Evolutionary conservation across 352 stramenopile genomes (phyloP).

Genomic region (Saprolegnia diclina): DNA sequence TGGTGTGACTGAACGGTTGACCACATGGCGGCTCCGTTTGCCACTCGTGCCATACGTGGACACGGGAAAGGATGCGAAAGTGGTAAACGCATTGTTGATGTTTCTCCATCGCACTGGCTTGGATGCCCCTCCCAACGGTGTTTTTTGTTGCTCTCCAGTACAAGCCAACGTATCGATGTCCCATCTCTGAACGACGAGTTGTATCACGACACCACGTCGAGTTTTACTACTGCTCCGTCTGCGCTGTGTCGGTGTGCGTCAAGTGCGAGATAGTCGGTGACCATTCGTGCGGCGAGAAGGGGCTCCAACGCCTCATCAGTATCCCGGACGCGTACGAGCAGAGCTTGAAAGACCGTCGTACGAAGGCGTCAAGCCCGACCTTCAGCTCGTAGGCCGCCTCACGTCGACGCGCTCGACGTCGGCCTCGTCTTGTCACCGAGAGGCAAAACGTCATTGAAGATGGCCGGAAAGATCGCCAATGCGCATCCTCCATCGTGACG

Average conservation of each 20-base stretch:
- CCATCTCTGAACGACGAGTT: not conserved
- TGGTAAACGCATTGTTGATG: too few species aligned
- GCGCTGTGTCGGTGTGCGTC: constrained; percentile 55
- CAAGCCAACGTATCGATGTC: not conserved
- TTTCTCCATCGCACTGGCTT: too few species aligned
- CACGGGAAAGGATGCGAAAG: too few species aligned
- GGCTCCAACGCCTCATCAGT: constrained; percentile 53
- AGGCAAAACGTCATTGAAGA: constrained; percentile 42
- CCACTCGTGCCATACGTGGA: too few species aligned
- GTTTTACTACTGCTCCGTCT: constrained; percentile 71
- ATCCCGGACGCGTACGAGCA: constrained; percentile 61
- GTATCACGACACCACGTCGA: constrained; percentile 49
- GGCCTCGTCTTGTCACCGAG: constrained; percentile 34
- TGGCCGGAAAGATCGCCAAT: constrained; percentile 36
- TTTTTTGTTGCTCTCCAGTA: too few species aligned
- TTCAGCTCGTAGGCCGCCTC: constrained; percentile 55
- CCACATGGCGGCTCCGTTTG: too few species aligned
- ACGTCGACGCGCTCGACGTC: constrained; percentile 11
- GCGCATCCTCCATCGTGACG: constrained; percentile 13
- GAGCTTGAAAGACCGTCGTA: constrained; percentile 44
- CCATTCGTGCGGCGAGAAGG: constrained; percentile 73
- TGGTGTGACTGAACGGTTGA: too few species aligned
- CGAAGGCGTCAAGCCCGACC: constrained; percentile 54
- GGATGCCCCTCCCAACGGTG: too few species aligned
- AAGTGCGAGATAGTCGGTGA: constrained; percentile 80